Base-by-base conservation (phyloP, 2,329 filamentous ascomycete species). In the Colletotrichum caudatum region DNA sequence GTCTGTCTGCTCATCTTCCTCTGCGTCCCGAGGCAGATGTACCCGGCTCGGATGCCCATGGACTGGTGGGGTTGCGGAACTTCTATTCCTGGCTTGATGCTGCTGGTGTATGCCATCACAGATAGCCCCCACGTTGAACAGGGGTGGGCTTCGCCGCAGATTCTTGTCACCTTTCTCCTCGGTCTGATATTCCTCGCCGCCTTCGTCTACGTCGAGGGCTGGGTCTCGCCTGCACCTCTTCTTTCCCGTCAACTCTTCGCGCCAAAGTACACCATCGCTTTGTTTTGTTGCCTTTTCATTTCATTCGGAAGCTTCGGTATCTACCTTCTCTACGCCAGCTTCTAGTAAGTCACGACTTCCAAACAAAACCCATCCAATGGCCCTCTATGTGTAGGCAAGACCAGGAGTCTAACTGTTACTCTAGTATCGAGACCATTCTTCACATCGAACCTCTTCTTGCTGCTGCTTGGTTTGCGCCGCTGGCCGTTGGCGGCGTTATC, bases 11-110 rank as follows among this genome's bases (percentile, higher is more conserved):
- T 29, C 14, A 29, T 51, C 48, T 29, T 51, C 48, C 29, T 51
- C 23, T 51, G 48, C 14, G 48, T 65, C 37, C 50, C 51, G 16
- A 64, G 51, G 51, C 29, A 65, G 35, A 58, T 50, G 29, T n/a
- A 53, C 51, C 63, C 29, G 53, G 41, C 53, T 29, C 46, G 37
- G 29, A 53, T n/a, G 63, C 53, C 50, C 26, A 53, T 53, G 50
- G 50, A 53, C 26, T 53, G 23, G 53, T 65, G 14, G 63, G 63
- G 63, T 26, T 33, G 50, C 26, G 50, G 50, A 11, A 53, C 26
- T 14, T 53, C 50, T 2, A 53, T 33, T 33, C 26, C 50, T 5
- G 50, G 50, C 16, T 11, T 53, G 14, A 53, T 53, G 50, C 26
- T 53, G 26, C 26, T 33, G 2, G 50, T 53, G 2, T 53, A 29